These are phyloP conservation scores for Salix purpurea DNA, from an alignment of 345 rosid genomes.

Conservation along the genomic window DNA sequence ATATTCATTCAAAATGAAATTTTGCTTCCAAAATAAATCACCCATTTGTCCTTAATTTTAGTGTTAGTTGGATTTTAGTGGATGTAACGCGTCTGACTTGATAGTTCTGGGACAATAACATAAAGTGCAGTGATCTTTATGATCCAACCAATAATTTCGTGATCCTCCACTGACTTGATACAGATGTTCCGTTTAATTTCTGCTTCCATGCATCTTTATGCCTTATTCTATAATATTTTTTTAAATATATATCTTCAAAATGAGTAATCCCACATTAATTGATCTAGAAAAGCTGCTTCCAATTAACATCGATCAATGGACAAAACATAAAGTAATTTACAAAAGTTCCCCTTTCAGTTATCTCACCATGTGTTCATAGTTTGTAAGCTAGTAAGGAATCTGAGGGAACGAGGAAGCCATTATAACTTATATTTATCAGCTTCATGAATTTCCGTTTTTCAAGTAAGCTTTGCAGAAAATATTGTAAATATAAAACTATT, in stretches of 20 bases:
- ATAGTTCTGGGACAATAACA: constrained; percentile 38
- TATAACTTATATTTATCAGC: background rate
- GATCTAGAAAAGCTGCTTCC: background rate
- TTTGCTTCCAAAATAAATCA: background rate
- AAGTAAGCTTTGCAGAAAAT: background rate
- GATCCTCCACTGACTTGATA: constrained; percentile 20
- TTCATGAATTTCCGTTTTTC: background rate
- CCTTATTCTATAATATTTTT: background rate
- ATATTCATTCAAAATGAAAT: constrained; percentile 2
- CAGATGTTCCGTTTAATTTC: constrained; percentile 7
- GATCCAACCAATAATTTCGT: constrained; percentile 18
- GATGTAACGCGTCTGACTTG: background rate
- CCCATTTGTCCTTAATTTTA: background rate
- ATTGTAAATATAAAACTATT: too few species aligned
- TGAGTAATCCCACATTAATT: constrained; percentile 3
- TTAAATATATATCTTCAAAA: background rate
- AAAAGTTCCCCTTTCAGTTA: background rate
- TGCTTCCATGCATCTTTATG: background rate
- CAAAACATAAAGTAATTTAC: background rate
- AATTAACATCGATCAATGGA: background rate
- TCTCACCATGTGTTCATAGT: background rate
- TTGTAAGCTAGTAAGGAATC: background rate
- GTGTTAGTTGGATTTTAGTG: background rate
- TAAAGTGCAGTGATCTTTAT: constrained; percentile 31
- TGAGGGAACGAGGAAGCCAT: background rate